Evolutionary conservation across 768 basidiomycete genomes (phyloP), one percentile per base, ranked within the genome.

Genomic region (Tubosaeta brunneosetosa): DNA sequence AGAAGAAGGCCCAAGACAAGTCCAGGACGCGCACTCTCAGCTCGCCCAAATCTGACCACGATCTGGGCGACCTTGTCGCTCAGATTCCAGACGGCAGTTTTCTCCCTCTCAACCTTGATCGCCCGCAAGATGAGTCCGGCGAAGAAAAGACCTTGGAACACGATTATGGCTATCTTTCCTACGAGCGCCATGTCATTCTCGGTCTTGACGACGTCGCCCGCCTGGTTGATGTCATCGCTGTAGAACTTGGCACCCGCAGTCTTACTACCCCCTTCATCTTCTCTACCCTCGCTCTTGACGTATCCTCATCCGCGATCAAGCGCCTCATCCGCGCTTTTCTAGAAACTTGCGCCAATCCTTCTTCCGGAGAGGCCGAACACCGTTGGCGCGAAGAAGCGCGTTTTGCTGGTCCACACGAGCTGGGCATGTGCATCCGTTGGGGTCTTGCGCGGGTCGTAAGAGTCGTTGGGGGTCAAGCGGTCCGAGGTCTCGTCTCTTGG

Each of bases 341-440:
- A n/a, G 73, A 77, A 38, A 84, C 82, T 6, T 86, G 85, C 60
- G 31, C 55, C 66, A 49, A 64, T 57, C 70, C 50, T 51, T 66
- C 52, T 9, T 68, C 66, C 11, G 2, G 37, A 27, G 73, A 73
- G 12, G 80, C 77, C 8, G 84, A 86, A 44, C 61, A 61, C 25
- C 75, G 76, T 47, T 91, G 86, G 84, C 76, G 80, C 40, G 86
- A 92, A 59, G 94, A 97, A 64, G 85, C 92, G 2, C 73, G 74
- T 32, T 90, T 95, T 62, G 89, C 92, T 0, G 85, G 83, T 5
- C 86, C 91, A 11, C 86, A 94, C 55, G 91, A 97, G 62, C 74
- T 98, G 13, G 93, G 87, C 5, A 94, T 94, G 86, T 82, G 87
- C 61, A 75, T 98, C 31, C 84, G 94, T 22, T 99, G 97, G 97